phyloP scores from a whole-genome alignment of 768 basidiomycete species.

The Rhodotorula babjevae region DNA sequence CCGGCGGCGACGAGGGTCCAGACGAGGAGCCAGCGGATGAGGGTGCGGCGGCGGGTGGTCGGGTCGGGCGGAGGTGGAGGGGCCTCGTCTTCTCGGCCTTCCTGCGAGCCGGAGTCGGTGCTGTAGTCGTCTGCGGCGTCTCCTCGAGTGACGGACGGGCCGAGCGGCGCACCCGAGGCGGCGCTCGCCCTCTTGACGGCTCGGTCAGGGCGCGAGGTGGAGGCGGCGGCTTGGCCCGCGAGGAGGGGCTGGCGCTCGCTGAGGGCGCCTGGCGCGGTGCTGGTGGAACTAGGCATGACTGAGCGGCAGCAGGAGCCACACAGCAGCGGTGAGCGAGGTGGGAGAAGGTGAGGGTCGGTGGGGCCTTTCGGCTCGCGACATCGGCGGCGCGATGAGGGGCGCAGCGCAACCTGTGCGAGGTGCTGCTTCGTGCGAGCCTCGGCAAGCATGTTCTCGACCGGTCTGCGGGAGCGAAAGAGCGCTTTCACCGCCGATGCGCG shows the following conservation, averaged over 20 bases:
- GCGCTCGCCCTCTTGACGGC: too few species aligned
- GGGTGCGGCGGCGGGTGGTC: constrained; percentile 2
- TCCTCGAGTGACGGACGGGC: neutral
- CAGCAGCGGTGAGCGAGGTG: too few species aligned
- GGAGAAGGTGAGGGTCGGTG: too few species aligned
- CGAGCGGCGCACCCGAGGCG: neutral
- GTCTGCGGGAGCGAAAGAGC: too few species aligned
- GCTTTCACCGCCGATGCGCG: too few species aligned
- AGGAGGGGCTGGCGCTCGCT: neutral
- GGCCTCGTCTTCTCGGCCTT: neutral
- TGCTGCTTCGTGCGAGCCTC: too few species aligned
- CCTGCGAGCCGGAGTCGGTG: neutral
- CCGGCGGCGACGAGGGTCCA: constrained; percentile 26
- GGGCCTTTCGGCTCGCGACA: too few species aligned
- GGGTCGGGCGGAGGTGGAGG: neutral
- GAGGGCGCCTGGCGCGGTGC: too few species aligned
- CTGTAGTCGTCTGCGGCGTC: neutral
- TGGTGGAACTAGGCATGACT: neutral
- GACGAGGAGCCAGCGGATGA: constrained; percentile 28
- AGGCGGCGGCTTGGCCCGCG: neutral
- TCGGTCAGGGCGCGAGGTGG: neutral
- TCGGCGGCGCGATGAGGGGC: too few species aligned
- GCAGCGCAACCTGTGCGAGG: too few species aligned
- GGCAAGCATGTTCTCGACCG: too few species aligned
- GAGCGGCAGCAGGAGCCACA: too few species aligned